Evolutionary conservation across 2,329 filamentous ascomycete species (phyloP).

Genomic region (Colletotrichum lupini): DNA sequence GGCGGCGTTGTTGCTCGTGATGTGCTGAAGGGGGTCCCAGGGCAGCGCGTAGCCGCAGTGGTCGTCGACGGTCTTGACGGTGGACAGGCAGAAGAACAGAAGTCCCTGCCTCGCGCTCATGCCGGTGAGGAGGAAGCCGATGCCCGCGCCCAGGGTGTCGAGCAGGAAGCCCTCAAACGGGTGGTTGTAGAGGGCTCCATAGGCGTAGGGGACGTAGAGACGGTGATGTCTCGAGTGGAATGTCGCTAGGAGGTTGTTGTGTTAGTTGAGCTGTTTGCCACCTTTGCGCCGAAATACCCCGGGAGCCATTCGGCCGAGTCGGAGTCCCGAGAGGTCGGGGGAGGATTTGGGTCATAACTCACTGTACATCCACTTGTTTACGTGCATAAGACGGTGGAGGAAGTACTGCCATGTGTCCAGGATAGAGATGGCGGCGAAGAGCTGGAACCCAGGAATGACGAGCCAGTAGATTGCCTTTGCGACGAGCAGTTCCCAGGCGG

Average conservation of each 20-base stretch:
- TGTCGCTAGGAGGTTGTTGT: slow-evolving; percentile 63
- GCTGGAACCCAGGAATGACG: slow-evolving; percentile 80
- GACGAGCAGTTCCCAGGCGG: slow-evolving; percentile 80
- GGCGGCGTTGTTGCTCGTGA: slow-evolving; percentile 93
- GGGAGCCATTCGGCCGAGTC: slow-evolving; percentile 37
- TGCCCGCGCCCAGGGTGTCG: slow-evolving; percentile 87
- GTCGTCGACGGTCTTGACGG: slow-evolving; percentile 96
- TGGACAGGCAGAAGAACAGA: slow-evolving; percentile 88
- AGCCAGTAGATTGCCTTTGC: slow-evolving; percentile 86
- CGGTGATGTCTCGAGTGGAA: slow-evolving; percentile 97
- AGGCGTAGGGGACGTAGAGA: slow-evolving; percentile 97
- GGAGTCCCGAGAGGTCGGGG: slow-evolving; percentile 67
- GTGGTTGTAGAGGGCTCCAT: slow-evolving; percentile 96
- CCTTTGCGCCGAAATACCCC: slow-evolving; percentile 6
- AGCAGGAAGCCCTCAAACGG: slow-evolving; percentile 93
- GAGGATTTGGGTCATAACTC: slow-evolving; percentile 62
- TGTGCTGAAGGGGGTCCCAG: slow-evolving; percentile 91
- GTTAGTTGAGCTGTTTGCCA: slow-evolving; percentile 1
- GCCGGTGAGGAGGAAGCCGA: slow-evolving; percentile 83
- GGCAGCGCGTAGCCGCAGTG: slow-evolving; percentile 97
- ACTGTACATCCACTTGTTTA: slow-evolving; percentile 98
- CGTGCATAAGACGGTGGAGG: slow-evolving; percentile 94
- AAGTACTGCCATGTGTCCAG: slow-evolving; percentile 99
- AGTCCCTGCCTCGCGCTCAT: slow-evolving; percentile 91
- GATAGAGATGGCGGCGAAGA: slow-evolving; percentile 77